phyloP scores from a whole-genome alignment of 163 green algal genomes.

The Chlorella variabilis region DNA sequence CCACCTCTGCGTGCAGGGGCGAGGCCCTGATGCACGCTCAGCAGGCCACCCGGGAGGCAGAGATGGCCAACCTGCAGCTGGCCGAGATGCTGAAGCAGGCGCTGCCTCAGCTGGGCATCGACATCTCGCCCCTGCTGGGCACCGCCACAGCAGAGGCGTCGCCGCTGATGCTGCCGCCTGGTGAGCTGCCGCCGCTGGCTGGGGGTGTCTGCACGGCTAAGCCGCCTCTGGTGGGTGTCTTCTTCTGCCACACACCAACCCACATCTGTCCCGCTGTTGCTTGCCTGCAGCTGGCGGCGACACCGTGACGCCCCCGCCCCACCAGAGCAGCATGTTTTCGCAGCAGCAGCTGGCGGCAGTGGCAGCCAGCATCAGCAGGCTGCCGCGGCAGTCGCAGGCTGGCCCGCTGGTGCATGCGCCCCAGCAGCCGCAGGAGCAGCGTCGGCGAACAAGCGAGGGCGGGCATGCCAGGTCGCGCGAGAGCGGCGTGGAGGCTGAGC shows the following conservation, averaged over 20 bases:
- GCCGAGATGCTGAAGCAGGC: constrained; percentile 37
- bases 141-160: background rate
- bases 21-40: constrained; percentile 47
- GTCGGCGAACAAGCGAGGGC: background rate
- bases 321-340: constrained; percentile 22
- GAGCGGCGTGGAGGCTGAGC: too few relatives aligned
- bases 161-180: background rate
- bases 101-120: constrained; percentile 43
- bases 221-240: too few relatives aligned
- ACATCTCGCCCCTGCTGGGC: constrained; percentile 4
- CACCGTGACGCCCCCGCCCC: background rate
- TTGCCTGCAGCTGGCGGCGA: background rate
- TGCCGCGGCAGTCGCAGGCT: constrained; percentile 13
- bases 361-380: constrained; percentile 30
- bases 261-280: background rate
- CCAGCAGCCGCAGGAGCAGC: too few relatives aligned
- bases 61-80: constrained; percentile 44
- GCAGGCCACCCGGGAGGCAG: constrained; percentile 37
- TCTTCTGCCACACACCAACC: too few relatives aligned
- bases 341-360: constrained; percentile 27
- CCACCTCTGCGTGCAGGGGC: constrained; percentile 6
- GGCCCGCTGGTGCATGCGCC: background rate
- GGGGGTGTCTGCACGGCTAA: background rate
- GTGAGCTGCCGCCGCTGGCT: background rate
- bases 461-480: background rate